Evolutionary conservation across 2,329 filamentous ascomycete genomes (phyloP).

Genomic region (Talaromyces atroroseus): DNA sequence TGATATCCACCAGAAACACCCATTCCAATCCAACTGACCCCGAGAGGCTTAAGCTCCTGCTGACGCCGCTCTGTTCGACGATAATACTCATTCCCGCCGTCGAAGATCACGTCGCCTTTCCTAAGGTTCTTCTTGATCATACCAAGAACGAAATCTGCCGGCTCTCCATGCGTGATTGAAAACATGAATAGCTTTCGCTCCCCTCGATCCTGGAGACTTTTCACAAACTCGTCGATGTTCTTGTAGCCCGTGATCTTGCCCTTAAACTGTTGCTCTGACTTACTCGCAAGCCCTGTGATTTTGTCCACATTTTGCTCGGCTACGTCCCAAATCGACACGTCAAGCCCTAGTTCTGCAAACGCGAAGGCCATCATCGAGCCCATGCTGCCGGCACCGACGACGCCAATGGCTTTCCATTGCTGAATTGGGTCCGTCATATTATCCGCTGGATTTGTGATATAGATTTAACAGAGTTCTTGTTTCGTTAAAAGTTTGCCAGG

Average conservation of each 20-base stretch:
- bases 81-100: conserved; percentile 65
- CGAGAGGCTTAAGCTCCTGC: conserved; percentile 49
- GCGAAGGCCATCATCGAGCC: conserved; percentile 40
- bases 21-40: conserved; percentile 61
- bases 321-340: conserved; percentile 38
- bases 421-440: conserved; percentile 20
- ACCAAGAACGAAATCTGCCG: conserved; percentile 31
- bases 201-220: conserved; percentile 27
- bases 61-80: conserved; percentile 60
- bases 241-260: conserved; percentile 31
- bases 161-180: conserved; percentile 36
- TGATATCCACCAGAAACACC: conserved; percentile 67
- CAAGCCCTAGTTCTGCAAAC: conserved; percentile 34
- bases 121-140: conserved; percentile 48
- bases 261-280: conserved; percentile 17
- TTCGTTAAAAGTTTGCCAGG: no score
- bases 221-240: conserved; percentile 31
- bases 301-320: conserved; percentile 30
- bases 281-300: conserved; percentile 21
- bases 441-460: not conserved
- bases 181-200: conserved; percentile 36
- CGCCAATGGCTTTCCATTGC: conserved; percentile 33
- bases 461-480: not conserved
- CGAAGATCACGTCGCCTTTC: conserved; percentile 61
- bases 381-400: conserved; percentile 39